Percentiles rank a stretch among this genome's conserved stretches.
Evolutionary conservation across 2,329 filamentous ascomycete species (phyloP).

Genomic region (Endoconidiophora polonica): DNA sequence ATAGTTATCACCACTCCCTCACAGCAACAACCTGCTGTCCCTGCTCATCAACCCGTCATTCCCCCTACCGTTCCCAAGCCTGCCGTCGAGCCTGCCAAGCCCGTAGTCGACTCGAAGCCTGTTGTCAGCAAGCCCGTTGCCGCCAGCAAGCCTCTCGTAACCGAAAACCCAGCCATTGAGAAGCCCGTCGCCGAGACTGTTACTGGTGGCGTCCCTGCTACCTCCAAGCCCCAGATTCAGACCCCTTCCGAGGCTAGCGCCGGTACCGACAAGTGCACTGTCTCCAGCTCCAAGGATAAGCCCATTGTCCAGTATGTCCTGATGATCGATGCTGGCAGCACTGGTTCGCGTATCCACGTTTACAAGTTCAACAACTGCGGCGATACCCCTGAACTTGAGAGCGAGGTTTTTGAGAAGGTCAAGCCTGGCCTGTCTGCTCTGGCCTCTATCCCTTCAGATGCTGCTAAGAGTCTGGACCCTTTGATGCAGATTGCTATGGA

Average conservation of each 20-base stretch:
- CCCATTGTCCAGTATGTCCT: constrained; percentile 93
- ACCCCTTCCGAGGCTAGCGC: constrained; percentile 42
- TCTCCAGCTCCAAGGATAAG: constrained; percentile 72
- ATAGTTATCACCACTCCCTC: constrained; percentile 13
- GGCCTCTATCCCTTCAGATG: constrained; percentile 67
- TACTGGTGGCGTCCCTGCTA: constrained; percentile 5
- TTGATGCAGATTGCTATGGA: constrained; percentile 75
- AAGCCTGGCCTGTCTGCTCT: constrained; percentile 79
- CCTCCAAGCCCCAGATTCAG: constrained; percentile 26
- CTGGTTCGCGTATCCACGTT: constrained; percentile 91
- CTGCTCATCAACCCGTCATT: constrained; percentile 2
- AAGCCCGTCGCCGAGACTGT: not conserved
- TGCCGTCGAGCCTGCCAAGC: not conserved
- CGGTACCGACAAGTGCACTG: constrained; percentile 60
- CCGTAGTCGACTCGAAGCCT: constrained; percentile 4
- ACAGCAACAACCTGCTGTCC: constrained; percentile 14
- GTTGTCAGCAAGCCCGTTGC: constrained; percentile 9
- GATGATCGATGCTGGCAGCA: constrained; percentile 98
- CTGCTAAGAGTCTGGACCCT: constrained; percentile 75
- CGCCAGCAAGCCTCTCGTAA: constrained; percentile 6
- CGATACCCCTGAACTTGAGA: constrained; percentile 80
- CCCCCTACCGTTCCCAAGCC: constrained; percentile 7
- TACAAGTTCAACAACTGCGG: constrained; percentile 97
- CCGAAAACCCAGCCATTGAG: constrained; percentile 7
- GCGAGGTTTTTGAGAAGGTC: constrained; percentile 87